Conservation (phyloP, 2,329 filamentous ascomycete genomes). For the Rugonectria rugulosa region DNA sequence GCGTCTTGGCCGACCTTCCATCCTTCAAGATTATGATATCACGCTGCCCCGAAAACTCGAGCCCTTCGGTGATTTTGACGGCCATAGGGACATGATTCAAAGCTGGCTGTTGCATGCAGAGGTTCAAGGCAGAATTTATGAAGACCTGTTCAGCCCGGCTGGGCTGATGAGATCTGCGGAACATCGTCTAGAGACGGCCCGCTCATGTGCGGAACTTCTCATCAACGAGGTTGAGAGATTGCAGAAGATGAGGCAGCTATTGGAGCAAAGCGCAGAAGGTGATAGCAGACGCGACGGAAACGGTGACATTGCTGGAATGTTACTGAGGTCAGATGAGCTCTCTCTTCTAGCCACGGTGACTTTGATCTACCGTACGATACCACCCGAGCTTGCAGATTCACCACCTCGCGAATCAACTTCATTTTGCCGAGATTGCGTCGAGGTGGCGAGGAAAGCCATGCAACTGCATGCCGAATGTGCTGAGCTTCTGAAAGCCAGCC, state of each 20-base stretch:
- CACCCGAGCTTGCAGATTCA: too few species aligned
- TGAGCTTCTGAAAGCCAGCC: too few species aligned
- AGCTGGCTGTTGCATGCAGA: conserved; percentile 11
- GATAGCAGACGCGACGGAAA: too few species aligned
- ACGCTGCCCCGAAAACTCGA: too few species aligned
- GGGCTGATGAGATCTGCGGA: too few species aligned
- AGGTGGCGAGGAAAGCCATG: conserved; percentile 23
- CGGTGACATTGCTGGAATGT: background rate
- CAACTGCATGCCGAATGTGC: conserved; percentile 3
- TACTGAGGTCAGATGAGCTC: conserved; percentile 23
- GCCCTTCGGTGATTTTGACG: too few species aligned
- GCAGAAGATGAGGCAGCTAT: too few species aligned
- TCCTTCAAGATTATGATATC: conserved; percentile 36
- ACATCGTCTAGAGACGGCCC: too few species aligned
- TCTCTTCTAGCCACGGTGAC: conserved; percentile 32
- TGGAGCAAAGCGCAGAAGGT: too few species aligned
- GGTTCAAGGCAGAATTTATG: conserved; percentile 34
- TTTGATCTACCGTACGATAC: conserved; percentile 34
- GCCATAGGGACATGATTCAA: background rate
- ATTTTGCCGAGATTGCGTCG: conserved; percentile 33
- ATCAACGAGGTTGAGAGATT: too few species aligned
- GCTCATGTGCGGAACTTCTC: too few species aligned
- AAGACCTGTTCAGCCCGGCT: too few species aligned
- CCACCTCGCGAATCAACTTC: background rate
- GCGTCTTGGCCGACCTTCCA: conserved; percentile 34